These are phyloP conservation scores for Plasmodium knowlesi DNA, from an alignment of 169 alveolate genomes.

Conservation along the genomic window DNA sequence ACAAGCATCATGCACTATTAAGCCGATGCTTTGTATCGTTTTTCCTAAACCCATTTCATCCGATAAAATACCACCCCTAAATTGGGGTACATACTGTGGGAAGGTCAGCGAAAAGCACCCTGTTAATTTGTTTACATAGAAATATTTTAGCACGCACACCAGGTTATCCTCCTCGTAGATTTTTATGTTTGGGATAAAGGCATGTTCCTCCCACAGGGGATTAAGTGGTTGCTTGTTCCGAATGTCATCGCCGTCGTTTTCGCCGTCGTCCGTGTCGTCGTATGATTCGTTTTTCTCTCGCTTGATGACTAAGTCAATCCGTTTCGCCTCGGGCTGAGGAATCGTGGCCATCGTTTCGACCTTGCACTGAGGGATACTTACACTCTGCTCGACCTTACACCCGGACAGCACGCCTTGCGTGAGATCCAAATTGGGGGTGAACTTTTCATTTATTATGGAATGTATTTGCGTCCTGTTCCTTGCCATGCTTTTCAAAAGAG, in stretches of 20 bases:
- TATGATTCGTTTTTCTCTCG: neutral
- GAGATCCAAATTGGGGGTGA: neutral
- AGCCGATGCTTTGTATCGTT: conserved; percentile 96
- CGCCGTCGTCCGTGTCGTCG: neutral
- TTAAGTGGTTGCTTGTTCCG: conserved; percentile 47
- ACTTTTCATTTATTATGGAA: neutral
- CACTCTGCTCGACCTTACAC: neutral
- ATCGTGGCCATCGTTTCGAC: neutral
- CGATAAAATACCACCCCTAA: conserved; percentile 83
- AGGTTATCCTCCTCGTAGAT: conserved; percentile 30
- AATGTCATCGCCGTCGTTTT: neutral
- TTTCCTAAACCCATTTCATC: conserved; percentile 99
- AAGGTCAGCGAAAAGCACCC: conserved; percentile 61
- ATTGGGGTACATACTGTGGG: conserved; percentile 64
- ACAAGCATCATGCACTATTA: conserved; percentile 83
- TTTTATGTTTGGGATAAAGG: conserved; percentile 64
- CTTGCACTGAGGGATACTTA: neutral
- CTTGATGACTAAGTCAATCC: neutral
- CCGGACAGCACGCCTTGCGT: neutral
- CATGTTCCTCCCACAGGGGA: conserved; percentile 70
- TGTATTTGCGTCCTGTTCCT: neutral
- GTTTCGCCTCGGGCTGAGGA: neutral
- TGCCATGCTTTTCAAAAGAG: neutral
- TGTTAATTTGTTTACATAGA: conserved; percentile 54
- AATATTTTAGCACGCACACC: conserved; percentile 57